Percentiles rank a stretch among this genome's conserved stretches.
Conservation (phyloP, 805 yeast genomes). For the Starmerella vaccinii region DNA sequence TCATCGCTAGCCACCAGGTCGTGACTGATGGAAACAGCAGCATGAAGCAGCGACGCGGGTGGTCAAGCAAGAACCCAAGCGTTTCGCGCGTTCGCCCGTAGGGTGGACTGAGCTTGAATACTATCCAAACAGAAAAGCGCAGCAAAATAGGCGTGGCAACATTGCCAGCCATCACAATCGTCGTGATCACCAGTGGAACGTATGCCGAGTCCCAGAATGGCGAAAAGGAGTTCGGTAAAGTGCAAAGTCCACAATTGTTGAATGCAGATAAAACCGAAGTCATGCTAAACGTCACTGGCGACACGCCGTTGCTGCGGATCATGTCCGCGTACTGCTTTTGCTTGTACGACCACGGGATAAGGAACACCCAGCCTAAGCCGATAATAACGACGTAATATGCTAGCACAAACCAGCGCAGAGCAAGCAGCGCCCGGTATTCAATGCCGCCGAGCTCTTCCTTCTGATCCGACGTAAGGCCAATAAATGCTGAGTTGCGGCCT, state of each 20-base stretch:
- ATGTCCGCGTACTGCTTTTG: slow-evolving; percentile 22
- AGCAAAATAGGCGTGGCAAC: slow-evolving; percentile 86
- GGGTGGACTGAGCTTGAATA: slow-evolving; percentile 57
- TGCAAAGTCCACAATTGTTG: slow-evolving; percentile 74
- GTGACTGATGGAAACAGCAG: slow-evolving; percentile 83
- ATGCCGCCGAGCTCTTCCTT: slow-evolving; percentile 96
- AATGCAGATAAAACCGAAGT: slow-evolving; percentile 73
- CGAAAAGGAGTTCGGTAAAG: slow-evolving; percentile 71
- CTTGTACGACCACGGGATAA: slow-evolving; percentile 40
- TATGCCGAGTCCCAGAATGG: slow-evolving; percentile 56
- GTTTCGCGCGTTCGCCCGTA: slow-evolving; percentile 47
- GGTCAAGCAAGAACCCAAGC: slow-evolving; percentile 76
- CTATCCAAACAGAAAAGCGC: slow-evolving; percentile 71
- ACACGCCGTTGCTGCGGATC: slow-evolving; percentile 47
- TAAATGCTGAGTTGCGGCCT: slow-evolving; percentile 88
- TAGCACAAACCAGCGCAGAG: slow-evolving; percentile 52
- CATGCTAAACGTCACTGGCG: slow-evolving; percentile 89
- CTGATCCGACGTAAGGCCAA: slow-evolving; percentile 68
- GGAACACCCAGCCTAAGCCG: slow-evolving; percentile 42
- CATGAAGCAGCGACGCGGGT: slow-evolving; percentile 95
- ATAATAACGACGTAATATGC: slow-evolving; percentile 64
- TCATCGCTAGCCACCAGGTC: slow-evolving; percentile 81
- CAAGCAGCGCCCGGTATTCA: slow-evolving; percentile 80
- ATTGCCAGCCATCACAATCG: slow-evolving; percentile 81
- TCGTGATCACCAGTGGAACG: slow-evolving; percentile 49